Conservation (phyloP, 2,329 filamentous ascomycete genomes). For the Cryphonectria carpinicola region DNA sequence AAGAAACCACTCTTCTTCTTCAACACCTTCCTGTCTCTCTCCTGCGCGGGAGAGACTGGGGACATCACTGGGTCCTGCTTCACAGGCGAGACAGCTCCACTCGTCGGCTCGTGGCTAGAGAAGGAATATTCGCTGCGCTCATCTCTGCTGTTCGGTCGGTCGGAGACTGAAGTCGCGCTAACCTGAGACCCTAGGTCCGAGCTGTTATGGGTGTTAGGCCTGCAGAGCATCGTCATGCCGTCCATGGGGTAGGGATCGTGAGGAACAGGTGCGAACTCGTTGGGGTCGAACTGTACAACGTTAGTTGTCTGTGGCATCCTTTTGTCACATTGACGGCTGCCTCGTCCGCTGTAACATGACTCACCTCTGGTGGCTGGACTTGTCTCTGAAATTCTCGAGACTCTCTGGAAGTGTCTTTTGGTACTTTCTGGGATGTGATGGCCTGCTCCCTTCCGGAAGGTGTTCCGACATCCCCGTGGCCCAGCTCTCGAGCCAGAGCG, state of each 20-base stretch:
- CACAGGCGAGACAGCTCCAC: constrained; percentile 72
- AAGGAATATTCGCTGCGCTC: constrained; percentile 90
- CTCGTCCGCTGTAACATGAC: constrained; percentile 26
- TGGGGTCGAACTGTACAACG: constrained; percentile 49
- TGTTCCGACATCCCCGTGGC: constrained; percentile 55
- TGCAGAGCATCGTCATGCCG: constrained; percentile 97
- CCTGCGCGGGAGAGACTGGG: constrained; percentile 44
- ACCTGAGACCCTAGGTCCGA: constrained; percentile 56
- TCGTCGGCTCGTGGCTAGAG: constrained; percentile 81
- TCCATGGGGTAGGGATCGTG: constrained; percentile 94
- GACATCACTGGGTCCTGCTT: constrained; percentile 58
- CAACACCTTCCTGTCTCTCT: constrained; percentile 67
- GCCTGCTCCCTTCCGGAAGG: constrained; percentile 55
- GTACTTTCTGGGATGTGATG: constrained; percentile 55
- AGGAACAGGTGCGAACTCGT: constrained; percentile 72
- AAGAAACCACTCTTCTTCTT: constrained; percentile 86
- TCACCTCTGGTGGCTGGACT: constrained; percentile 24
- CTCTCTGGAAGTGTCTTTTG: constrained; percentile 22
- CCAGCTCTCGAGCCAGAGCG: constrained; percentile 70
- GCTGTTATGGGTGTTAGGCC: constrained; percentile 69
- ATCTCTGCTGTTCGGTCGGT: constrained; percentile 80
- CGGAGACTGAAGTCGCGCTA: constrained; percentile 53
- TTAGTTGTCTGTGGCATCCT: constrained; percentile 33
- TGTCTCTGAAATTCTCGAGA: constrained; percentile 24
- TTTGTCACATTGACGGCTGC: constrained; percentile 15